Percentiles rank a stretch among this genome's conserved stretches.
These are phyloP conservation scores for Linnemannia schmuckeri DNA, from an alignment of 192 early-diverging fungal genomes.

Conservation along the genomic window DNA sequence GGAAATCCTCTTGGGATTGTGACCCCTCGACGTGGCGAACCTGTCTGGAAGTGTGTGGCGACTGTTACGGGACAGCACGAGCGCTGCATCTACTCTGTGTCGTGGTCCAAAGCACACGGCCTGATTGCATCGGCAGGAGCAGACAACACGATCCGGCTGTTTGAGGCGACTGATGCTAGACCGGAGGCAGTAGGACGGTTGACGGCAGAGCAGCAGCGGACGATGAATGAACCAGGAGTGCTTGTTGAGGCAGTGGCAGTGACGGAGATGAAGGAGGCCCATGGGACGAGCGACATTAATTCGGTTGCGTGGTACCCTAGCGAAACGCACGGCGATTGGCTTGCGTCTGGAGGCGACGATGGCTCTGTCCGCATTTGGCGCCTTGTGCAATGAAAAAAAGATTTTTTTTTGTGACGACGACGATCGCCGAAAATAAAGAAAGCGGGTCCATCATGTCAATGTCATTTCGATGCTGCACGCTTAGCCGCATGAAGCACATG, in stretches of 20 bases:
- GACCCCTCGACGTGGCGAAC: conserved; percentile 64
- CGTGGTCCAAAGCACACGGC: conserved; percentile 86
- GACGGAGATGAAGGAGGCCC: conserved; percentile 70
- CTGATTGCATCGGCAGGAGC: conserved; percentile 85
- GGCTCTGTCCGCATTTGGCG: conserved; percentile 88
- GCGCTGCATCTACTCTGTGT: conserved; percentile 92
- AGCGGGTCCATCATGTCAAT: no score
- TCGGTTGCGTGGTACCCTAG: conserved; percentile 88
- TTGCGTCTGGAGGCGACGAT: conserved; percentile 96
- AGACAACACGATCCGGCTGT: conserved; percentile 84
- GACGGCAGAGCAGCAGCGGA: conserved; percentile 28
- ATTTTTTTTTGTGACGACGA: background rate
- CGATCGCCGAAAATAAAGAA: background rate
- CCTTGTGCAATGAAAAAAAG: conserved; percentile 29
- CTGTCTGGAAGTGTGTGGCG: conserved; percentile 78
- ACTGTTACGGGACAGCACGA: conserved; percentile 79
- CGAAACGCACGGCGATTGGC: conserved; percentile 70
- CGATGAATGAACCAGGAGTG: conserved; percentile 41
- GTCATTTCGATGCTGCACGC: no score
- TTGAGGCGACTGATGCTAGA: conserved; percentile 51
- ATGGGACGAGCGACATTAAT: conserved; percentile 92
- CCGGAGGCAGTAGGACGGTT: background rate
- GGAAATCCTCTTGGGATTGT: conserved; percentile 64
- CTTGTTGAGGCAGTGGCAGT: conserved; percentile 39
- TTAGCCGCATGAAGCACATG: no score